These are phyloP conservation scores for Nakaseomyces kungkrabaensis DNA, from an alignment of 1,139 yeast species.

Conservation along the genomic window DNA sequence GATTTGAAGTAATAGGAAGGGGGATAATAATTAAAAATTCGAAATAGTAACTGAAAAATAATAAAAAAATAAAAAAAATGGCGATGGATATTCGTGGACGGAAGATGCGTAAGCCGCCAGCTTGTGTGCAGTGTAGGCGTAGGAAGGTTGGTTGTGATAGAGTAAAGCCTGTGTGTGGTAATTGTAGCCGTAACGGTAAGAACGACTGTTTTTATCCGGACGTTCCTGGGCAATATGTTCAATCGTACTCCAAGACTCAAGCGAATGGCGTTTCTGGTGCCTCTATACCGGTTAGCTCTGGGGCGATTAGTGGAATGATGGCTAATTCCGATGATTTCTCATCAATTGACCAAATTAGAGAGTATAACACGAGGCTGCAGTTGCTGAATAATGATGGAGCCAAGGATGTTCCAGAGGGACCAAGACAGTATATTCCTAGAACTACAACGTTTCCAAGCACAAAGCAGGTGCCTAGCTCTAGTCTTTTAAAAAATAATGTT, in stretches of 20 bases:
- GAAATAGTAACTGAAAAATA: too few species aligned
- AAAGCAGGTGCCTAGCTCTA: slow-evolving; percentile 18
- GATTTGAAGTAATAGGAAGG: too few species aligned
- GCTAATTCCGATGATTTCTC: slow-evolving; percentile 15
- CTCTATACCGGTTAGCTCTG: background rate
- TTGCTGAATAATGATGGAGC: slow-evolving; percentile 9
- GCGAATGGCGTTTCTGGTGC: background rate
- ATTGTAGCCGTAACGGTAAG: slow-evolving; percentile 36
- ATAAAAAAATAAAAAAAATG: background rate
- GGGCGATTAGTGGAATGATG: background rate
- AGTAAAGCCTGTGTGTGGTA: slow-evolving; percentile 43
- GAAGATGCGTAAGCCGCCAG: slow-evolving; percentile 26
- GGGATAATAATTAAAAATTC: too few species aligned
- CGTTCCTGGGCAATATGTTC: slow-evolving; percentile 12
- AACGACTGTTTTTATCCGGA: slow-evolving; percentile 24
- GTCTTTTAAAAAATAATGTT: slow-evolving; percentile 11
- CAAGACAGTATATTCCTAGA: background rate
- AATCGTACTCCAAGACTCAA: background rate
- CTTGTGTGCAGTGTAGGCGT: slow-evolving; percentile 41
- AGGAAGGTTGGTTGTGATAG: slow-evolving; percentile 51
- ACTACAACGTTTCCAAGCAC: background rate
- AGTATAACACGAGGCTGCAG: slow-evolving; percentile 22
- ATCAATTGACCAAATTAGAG: slow-evolving; percentile 24
- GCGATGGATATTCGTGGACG: slow-evolving; percentile 20
- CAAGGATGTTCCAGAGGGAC: slow-evolving; percentile 19